Conservation (phyloP, 768 basidiomycete species). For the Amanita pallidorosea region DNA sequence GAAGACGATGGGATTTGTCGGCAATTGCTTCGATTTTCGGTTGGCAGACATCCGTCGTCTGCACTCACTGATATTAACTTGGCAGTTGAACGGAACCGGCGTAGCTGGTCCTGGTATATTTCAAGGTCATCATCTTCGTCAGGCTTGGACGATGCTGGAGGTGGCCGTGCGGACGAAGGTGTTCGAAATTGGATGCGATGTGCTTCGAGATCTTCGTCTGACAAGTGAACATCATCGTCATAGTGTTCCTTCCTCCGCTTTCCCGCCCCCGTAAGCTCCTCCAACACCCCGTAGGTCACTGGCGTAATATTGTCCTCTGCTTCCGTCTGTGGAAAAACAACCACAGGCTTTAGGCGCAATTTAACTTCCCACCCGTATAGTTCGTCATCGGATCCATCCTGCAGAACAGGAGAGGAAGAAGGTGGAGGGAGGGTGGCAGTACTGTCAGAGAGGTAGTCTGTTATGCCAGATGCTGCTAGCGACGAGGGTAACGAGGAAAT, state of each 20-base stretch:
- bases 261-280: slow-evolving; percentile 60
- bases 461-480: background rate
- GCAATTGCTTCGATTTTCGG: background rate
- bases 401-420: slow-evolving; percentile 3
- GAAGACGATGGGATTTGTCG: too few species aligned
- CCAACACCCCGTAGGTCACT: slow-evolving; percentile 50
- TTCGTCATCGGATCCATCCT: slow-evolving; percentile 18
- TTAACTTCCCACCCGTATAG: slow-evolving; percentile 16
- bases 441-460: background rate
- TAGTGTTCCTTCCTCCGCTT: slow-evolving; percentile 34
- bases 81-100: background rate
- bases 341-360: background rate
- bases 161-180: background rate
- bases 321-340: background rate
- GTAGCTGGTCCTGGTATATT: background rate
- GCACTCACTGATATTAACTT: background rate
- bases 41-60: background rate
- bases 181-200: too few species aligned
- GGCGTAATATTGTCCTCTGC: slow-evolving; percentile 17
- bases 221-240: too few species aligned
- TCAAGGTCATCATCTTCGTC: background rate
- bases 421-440: background rate
- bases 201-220: too few species aligned
- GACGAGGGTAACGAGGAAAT: background rate
- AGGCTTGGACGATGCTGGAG: background rate